Evolutionary conservation across 2,329 filamentous ascomycete species (phyloP), one percentile per base, ranked within the genome.

Genomic region (Didymellaceae sp.): DNA sequence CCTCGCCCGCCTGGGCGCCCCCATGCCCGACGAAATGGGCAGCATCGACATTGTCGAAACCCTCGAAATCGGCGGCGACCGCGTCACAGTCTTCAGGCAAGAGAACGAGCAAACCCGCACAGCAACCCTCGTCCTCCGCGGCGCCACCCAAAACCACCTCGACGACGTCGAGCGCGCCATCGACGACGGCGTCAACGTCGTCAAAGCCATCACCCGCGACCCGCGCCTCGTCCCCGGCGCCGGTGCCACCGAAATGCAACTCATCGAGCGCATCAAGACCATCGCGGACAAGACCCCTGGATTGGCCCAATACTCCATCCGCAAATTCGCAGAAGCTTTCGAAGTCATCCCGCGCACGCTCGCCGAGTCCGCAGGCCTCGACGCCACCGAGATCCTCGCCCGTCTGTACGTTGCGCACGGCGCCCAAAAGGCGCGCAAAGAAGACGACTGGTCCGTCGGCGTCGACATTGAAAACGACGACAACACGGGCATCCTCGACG

Each of bases 11-110:
- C 82, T 99, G 38, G 94, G 94, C 59, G 94, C 95, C 13, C 94
- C 94, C 34, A 99, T 99, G 94, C 94, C 95, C n/a, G 94, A 99
- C 65, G 94, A 99, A 82, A 97, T 96, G 92, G 94, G 94, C 59
- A 88, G 78, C 65, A 86, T 99, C 58, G 94, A 99, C 72, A 76
- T 99, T 49, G 94, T 99, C 24, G 94, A 99, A 82, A 97, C 95
- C 1, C 83, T 95, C 34, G 94, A 99, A 77, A 97, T 99, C 72
- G 94, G 94, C 59, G 94, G 94, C 64, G 94, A 99, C 80, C 89
- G 94, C 55, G 95, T 99, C 52, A 99, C 94, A 32, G 93, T 99
- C 52, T 99, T 99, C 85, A 84, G 95, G 67, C 94, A 99, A 81
- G 94, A 99, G 75, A 87, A 91, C 69, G 91, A 96, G 66, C 84